phyloP scores from a whole-genome alignment of 176 grass and related monocot species.

The Puya raimondii region DNA sequence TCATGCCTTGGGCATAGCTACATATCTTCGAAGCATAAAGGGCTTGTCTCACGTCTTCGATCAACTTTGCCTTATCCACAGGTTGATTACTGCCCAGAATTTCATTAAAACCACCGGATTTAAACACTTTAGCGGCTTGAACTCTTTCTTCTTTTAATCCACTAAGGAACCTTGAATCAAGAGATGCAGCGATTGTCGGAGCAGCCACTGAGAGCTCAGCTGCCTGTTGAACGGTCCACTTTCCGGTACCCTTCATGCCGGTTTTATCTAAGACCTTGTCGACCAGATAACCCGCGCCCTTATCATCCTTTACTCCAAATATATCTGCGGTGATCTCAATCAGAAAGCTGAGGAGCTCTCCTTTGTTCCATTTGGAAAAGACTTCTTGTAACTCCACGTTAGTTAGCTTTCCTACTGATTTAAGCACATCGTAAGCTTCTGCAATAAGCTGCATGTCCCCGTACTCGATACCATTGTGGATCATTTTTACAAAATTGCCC shows the following conservation, averaged over 20 bases:
- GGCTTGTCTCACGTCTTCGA: constrained; percentile 63
- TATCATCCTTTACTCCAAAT: constrained; percentile 77
- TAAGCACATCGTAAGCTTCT: constrained; percentile 76
- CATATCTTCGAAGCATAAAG: constrained; percentile 76
- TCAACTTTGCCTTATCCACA: constrained; percentile 67
- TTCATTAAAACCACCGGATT: constrained; percentile 26
- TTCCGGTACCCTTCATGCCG: constrained; percentile 75
- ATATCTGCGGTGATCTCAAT: constrained; percentile 75
- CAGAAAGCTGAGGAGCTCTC: constrained; percentile 77
- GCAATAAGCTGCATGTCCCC: constrained; percentile 78
- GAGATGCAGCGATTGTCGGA: constrained; percentile 71
- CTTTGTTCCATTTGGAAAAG: constrained; percentile 86
- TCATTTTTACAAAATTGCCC: constrained; percentile 84
- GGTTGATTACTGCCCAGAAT: constrained; percentile 10
- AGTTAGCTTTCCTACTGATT: constrained; percentile 62
- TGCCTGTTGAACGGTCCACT: constrained; percentile 78
- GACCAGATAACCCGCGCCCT: constrained; percentile 52
- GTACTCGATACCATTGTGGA: constrained; percentile 80
- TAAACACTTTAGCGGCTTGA: constrained; percentile 47
- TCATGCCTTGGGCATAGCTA: constrained; percentile 77
- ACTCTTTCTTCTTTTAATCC: constrained; percentile 67
- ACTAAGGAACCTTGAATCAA: constrained; percentile 74
- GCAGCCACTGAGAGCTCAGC: constrained; percentile 72
- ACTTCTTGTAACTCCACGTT: constrained; percentile 68
- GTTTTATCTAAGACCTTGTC: constrained; percentile 92